Evolutionary conservation across 169 alveolate genomes (phyloP).

Genomic region (Eimeria acervulina): DNA sequence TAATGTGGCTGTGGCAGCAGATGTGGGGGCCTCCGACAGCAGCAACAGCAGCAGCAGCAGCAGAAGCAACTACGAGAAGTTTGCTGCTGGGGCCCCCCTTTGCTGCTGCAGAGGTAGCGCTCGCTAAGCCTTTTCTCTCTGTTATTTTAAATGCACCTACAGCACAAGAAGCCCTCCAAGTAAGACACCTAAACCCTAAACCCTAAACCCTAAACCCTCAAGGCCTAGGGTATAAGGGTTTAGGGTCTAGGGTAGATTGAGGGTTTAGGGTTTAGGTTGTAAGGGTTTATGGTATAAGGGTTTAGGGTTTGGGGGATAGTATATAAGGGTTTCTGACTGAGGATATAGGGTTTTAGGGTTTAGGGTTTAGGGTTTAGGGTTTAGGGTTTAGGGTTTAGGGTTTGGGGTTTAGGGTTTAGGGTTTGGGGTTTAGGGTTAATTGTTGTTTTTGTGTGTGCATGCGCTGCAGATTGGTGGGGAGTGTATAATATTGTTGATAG

Average conservation of each 20-base stretch:
- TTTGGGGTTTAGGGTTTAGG: constrained; percentile 5
- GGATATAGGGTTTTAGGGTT: neutral
- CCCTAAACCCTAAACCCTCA: neutral
- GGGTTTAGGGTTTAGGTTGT: constrained; percentile 9
- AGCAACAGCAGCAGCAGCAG: neutral
- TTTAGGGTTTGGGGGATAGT: neutral
- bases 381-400: neutral
- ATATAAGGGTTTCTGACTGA: too few species aligned
- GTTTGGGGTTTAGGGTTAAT: neutral
- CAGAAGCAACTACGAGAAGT: neutral
- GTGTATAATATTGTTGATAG: neutral
- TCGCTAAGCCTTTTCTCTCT: constrained; percentile 46
- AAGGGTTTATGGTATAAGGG: neutral
- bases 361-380: neutral
- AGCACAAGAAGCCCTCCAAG: constrained; percentile 1
- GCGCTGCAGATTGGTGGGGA: neutral
- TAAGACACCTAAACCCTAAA: neutral
- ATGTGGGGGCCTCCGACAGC: neutral
- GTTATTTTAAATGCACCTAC: constrained; percentile 10
- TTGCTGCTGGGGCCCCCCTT: constrained; percentile 20
- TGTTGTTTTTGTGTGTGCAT: neutral
- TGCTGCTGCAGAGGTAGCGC: neutral
- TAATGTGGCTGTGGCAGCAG: too few species aligned
- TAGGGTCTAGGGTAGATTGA: neutral
- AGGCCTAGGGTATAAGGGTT: neutral